phyloP scores from a whole-genome alignment of 139 green algal species.

The Desmodesmus armatus region DNA sequence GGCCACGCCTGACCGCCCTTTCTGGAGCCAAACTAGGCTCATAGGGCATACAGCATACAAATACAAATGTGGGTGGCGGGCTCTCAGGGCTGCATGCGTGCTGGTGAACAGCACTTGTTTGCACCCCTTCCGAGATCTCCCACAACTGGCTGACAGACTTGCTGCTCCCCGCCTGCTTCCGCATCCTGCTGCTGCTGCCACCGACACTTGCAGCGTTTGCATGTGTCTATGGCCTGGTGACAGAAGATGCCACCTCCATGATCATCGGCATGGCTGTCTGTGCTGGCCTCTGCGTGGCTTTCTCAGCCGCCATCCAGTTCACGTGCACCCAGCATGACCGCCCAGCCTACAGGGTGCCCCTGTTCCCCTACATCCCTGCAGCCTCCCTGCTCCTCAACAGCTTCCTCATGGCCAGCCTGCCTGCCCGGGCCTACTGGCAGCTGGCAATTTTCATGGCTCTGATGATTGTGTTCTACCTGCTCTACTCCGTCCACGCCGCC shows the following conservation, averaged over 20 bases:
- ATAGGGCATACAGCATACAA: too few relatives aligned
- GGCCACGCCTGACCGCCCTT: too few relatives aligned
- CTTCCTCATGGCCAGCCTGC: slow-evolving; percentile 7
- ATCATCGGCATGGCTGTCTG: slow-evolving; percentile 1
- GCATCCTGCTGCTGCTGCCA: not conserved
- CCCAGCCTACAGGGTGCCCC: slow-evolving; percentile 5
- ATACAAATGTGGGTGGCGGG: too few relatives aligned
- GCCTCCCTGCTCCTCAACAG: slow-evolving; percentile 36
- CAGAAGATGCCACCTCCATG: not conserved
- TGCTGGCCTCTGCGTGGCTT: not conserved
- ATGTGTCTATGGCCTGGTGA: not conserved
- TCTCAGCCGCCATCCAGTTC: slow-evolving; percentile 1
- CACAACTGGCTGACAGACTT: not conserved
- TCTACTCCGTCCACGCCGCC: slow-evolving; percentile 37
- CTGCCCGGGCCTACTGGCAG: not conserved
- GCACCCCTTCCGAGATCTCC: too few relatives aligned
- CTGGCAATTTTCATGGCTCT: slow-evolving; percentile 19
- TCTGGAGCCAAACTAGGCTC: too few relatives aligned
- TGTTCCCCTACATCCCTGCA: slow-evolving; percentile 33
- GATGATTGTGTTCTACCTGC: slow-evolving; percentile 31
- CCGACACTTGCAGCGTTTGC: slow-evolving; percentile 9
- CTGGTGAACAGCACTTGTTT: too few relatives aligned
- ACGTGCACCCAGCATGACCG: slow-evolving; percentile 22
- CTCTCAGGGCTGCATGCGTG: too few relatives aligned
- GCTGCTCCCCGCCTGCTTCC: not conserved